Evolutionary conservation across 768 basidiomycete species (phyloP).

Genomic region (Vararia minispora): DNA sequence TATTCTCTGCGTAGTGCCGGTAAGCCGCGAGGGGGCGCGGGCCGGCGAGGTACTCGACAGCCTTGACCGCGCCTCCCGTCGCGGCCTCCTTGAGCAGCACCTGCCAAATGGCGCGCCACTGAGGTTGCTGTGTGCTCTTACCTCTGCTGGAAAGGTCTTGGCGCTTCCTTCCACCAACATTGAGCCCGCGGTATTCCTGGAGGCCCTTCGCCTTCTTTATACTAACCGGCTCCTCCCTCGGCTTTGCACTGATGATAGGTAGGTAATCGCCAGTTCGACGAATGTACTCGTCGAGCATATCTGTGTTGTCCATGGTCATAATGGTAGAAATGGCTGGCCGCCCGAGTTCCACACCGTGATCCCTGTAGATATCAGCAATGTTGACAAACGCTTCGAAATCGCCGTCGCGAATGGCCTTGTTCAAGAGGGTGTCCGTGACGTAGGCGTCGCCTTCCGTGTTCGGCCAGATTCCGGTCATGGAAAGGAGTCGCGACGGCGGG

Average conservation of each 20-base stretch:
- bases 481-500: conserved; percentile 28
- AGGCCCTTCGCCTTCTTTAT: conserved; percentile 23
- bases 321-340: conserved; percentile 19
- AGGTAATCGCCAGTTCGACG: conserved; percentile 34
- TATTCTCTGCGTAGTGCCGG: conserved; percentile 32
- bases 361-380: conserved; percentile 32
- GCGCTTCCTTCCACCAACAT: conserved; percentile 54
- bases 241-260: conserved; percentile 16
- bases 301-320: conserved; percentile 30
- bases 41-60: conserved; percentile 38
- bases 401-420: conserved; percentile 28
- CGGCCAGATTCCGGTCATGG: conserved; percentile 7
- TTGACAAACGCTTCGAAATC: conserved; percentile 43
- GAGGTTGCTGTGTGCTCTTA: conserved; percentile 19
- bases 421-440: conserved; percentile 18
- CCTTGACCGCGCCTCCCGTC: conserved; percentile 13
- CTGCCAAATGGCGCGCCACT: conserved; percentile 28
- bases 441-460: not conserved
- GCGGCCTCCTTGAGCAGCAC: conserved; percentile 25
- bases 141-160: conserved; percentile 38
- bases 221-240: conserved; percentile 22
- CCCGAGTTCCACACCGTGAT: conserved; percentile 21
- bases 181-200: conserved; percentile 46
- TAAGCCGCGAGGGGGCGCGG: conserved; percentile 40
- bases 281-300: conserved; percentile 47